Percentiles rank a stretch among this genome's conserved stretches.
phyloP scores from a whole-genome alignment of 2,329 filamentous ascomycete genomes.

The Dothideomycetes sp. region DNA sequence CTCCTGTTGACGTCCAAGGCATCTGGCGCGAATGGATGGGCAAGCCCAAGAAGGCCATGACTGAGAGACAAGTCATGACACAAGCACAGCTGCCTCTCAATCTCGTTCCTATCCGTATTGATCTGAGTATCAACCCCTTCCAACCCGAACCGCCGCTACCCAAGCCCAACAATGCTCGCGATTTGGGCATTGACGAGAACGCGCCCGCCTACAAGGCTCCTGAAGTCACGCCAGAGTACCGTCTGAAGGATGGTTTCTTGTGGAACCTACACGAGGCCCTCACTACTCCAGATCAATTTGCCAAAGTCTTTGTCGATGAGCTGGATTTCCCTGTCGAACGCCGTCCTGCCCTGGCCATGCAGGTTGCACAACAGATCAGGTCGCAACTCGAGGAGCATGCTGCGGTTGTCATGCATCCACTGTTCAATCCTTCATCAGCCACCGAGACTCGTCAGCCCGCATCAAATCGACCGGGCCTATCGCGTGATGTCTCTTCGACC shows the following conservation, averaged over 20 bases:
- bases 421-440: conserved; percentile 48
- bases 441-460: conserved; percentile 23
- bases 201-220: conserved; percentile 70
- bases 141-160: conserved; percentile 57
- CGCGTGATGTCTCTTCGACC: conserved; percentile 44
- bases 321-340: conserved; percentile 74
- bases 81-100: conserved; percentile 75
- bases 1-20: conserved; percentile 75
- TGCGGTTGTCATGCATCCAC: conserved; percentile 81
- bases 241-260: conserved; percentile 87
- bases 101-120: conserved; percentile 90
- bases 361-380: conserved; percentile 89
- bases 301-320: conserved; percentile 81
- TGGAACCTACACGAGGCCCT: conserved; percentile 97
- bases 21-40: conserved; percentile 96
- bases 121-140: conserved; percentile 80
- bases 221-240: conserved; percentile 73
- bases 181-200: conserved; percentile 57
- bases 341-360: conserved; percentile 54
- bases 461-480: conserved; percentile 31
- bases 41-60: conserved; percentile 48
- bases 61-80: conserved; percentile 52
- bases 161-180: conserved; percentile 49
- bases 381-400: conserved; percentile 95
- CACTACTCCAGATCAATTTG: conserved; percentile 92